Evolutionary conservation across 1,284 basidiomycete genomes (phyloP), one percentile per base, ranked within the genome.

Genomic region (Fomitopsis schrenkii): DNA sequence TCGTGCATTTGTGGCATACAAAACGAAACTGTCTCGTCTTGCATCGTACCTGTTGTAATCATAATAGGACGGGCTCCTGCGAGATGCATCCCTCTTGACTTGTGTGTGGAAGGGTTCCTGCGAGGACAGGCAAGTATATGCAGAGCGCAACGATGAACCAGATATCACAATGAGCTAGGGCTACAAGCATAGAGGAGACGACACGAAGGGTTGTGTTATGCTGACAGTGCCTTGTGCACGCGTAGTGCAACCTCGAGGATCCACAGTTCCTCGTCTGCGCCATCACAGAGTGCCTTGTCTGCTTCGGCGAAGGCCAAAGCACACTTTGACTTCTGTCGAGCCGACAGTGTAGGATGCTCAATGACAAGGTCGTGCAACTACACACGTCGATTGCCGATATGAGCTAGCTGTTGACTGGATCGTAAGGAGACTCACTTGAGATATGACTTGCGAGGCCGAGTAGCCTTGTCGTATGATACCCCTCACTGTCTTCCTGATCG

Each of bases 191-290:
- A 19, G 5, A 15, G 38, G 56, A 57, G 14, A 50, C 28, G 28
- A 17, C 28, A 15, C 8, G 5, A 54, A 58, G 35, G 19, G 14
- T 14, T 1, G 42, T 36, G 59, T 26, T 41, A 59, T 9, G 62
- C 63, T 12, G 60, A 64, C 55, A 80, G 66, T 9, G 86, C 87
- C 67, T 90, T 94, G 72, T 89, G 81, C 19, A 97, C 80, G 44
- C 87, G 83, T 58, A 98, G 75, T 42, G 87, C 94, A 57, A 95
- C 88, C 69, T 97, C 93, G 22, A 99, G 77, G 55, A 95, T 85
- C 88, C 97, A 98, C 42, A 99, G 79, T 75, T 98, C 95, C 75
- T 99, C 97, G 69, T 99, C 97, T n/a, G 94, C 96, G 1, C 97
- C 97, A 69, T 99, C 97, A 65, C 92, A 94, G 48, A 99, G 78